These are phyloP conservation scores for Termitomyces eurrhizus DNA, from an alignment of 768 basidiomycete genomes.

Conservation along the genomic window DNA sequence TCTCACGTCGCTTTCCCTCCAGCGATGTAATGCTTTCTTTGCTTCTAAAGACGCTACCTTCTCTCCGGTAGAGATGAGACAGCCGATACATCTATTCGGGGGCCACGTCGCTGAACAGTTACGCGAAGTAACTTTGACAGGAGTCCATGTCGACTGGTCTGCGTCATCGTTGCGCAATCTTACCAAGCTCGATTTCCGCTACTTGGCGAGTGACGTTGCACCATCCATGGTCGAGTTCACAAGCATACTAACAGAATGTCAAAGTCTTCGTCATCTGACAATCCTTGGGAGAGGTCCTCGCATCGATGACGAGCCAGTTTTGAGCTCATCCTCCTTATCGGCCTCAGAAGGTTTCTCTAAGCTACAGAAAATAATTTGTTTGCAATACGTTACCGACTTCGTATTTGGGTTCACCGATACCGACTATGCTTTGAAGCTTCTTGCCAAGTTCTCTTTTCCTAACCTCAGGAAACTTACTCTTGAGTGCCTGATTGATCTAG, in stretches of 20 bases:
- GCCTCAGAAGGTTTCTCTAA: not conserved
- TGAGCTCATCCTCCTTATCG: not conserved
- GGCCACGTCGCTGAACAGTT: constrained; percentile 30
- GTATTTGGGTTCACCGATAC: constrained; percentile 42
- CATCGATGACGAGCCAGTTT: constrained; percentile 15
- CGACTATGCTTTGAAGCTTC: constrained; percentile 31
- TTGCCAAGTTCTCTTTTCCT: constrained; percentile 36
- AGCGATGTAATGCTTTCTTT: constrained; percentile 58
- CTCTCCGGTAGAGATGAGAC: constrained; percentile 34
- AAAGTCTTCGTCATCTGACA: constrained; percentile 36
- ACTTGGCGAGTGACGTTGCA: constrained; percentile 54
- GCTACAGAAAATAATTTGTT: constrained; percentile 17
- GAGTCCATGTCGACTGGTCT: constrained; percentile 57
- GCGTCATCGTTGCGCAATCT: constrained; percentile 37
- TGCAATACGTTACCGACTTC: constrained; percentile 29
- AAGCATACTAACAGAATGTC: constrained; percentile 37
- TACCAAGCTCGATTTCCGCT: constrained; percentile 47
- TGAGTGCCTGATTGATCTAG: constrained; percentile 41
- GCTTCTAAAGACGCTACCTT: constrained; percentile 41
- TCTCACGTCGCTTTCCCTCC: constrained; percentile 39
- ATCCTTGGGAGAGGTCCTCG: constrained; percentile 54
- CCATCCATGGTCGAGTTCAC: constrained; percentile 46
- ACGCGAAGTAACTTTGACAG: constrained; percentile 42
- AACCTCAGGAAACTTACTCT: constrained; percentile 32
- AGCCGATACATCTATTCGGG: constrained; percentile 43